Evolutionary conservation across 2,329 filamentous ascomycete species (phyloP), one percentile per base, ranked within the genome.

Genomic region (Hypoxylon rubiginosum): DNA sequence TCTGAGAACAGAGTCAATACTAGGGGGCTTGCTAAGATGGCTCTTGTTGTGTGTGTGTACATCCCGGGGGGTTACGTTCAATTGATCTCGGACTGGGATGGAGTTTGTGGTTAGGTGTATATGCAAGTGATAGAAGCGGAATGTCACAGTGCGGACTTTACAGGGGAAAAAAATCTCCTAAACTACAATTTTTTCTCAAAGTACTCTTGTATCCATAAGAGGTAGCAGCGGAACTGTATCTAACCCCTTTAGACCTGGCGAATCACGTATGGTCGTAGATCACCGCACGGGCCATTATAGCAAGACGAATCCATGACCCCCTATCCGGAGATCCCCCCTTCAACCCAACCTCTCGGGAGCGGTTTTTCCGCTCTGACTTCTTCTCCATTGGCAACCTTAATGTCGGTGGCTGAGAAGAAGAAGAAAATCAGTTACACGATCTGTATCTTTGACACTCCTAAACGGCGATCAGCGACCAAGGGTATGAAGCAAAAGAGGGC

Each of bases 121-220:
- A 66, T 68, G 66, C 66, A 63, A 66, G 66, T 68, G 66, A 68
- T 63, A 39, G 54, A 36, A 46, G 48, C 58, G 58, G 62, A 34
- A 62, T 60, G 58, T 63, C 62, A 68, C 66, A 68, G 63, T 66
- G 56, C 41, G 66, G 48, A 53, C 9, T 36, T 10, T n/a, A 58
- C 19, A 36, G 21, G 28, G n/a, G 6, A 39, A 39, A n/a, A 36
- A 55, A 28, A 41, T 49, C 9, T 39, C 52, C 19, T 15, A 19
- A 54, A 17, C 24, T 34, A 13, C 13, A 4, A 36, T n/a, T 13
- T 10, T 36, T 24, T 2, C 32, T 11, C 13, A 36, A 46, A 32
- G 57, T 62, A 61, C 0, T 30, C 57, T 53, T 26, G 53, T 58
- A 65, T 43, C 21, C 21, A 24, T 24, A 24, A 24, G 21, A 24